These are phyloP conservation scores for Oropetium thomaeum DNA, from an alignment of 176 grass and related monocot genomes.

Conservation along the genomic window DNA sequence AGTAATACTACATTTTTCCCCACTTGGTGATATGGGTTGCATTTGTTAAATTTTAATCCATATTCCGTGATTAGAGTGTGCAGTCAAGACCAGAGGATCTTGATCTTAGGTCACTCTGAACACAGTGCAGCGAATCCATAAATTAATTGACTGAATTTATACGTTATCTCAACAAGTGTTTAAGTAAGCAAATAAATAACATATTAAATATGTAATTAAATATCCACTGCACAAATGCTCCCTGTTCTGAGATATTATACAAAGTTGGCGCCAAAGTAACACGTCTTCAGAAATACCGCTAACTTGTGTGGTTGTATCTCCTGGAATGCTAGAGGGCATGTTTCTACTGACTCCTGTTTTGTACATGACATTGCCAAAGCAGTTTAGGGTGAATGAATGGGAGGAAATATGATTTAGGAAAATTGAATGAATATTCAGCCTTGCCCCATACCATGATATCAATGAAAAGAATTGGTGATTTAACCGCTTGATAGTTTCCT, in stretches of 20 bases:
- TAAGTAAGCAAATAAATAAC: neutral
- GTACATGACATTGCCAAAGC: neutral
- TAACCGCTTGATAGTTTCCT: conserved; percentile 5
- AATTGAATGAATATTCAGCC: neutral
- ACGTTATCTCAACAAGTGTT: neutral
- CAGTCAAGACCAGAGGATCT: neutral
- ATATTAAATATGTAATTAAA: neutral
- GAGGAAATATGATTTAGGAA: conserved; percentile 3
- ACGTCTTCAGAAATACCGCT: neutral
- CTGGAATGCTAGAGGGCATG: neutral
- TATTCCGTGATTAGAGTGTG: neutral
- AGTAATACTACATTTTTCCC: conserved; percentile 1
- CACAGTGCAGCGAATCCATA: neutral
- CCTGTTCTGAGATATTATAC: neutral
- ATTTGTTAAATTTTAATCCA: neutral
- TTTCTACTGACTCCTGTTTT: neutral
- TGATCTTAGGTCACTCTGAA: neutral
- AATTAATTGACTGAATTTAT: neutral
- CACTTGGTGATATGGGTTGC: neutral
- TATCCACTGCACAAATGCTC: neutral
- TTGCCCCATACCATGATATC: neutral
- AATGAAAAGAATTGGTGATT: neutral
- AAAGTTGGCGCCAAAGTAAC: neutral
- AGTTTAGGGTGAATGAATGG: conserved; percentile 1
- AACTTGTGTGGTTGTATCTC: neutral